Conservation (phyloP, 208 protist species). For the Leishmania turanica region DNA sequence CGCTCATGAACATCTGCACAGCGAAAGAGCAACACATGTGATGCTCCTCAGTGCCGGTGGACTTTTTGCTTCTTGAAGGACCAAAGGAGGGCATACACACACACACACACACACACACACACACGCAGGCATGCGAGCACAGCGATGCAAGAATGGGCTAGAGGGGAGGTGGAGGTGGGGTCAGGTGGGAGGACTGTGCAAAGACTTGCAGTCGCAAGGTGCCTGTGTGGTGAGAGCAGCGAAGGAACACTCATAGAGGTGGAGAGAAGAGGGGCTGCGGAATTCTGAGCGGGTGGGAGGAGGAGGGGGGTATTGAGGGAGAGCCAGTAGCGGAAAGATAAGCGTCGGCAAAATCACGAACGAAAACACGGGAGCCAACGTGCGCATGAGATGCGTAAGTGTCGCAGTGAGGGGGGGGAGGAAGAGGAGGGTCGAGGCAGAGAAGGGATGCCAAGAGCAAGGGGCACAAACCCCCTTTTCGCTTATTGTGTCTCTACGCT, state of each 20-base stretch:
- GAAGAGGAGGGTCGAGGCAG: not conserved
- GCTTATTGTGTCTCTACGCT: not conserved
- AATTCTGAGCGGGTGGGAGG: not conserved
- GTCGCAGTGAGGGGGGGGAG: not conserved
- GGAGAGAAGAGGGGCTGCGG: not conserved
- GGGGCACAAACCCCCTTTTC: not conserved
- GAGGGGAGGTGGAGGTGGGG: not conserved
- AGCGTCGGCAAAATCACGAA: not conserved
- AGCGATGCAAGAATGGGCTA: not conserved
- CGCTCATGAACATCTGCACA: not conserved
- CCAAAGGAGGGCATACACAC: not conserved
- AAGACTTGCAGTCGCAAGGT: not conserved
- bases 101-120: slow-evolving; percentile 2
- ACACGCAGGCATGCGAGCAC: slow-evolving; percentile 1
- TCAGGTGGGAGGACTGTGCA: not conserved
- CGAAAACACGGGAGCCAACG: not conserved
- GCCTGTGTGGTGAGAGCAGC: not conserved
- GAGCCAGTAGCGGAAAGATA: not conserved
- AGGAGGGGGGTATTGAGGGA: not conserved
- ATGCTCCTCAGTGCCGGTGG: not conserved
- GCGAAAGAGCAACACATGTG: not conserved
- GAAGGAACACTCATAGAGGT: not conserved
- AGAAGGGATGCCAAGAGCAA: not conserved
- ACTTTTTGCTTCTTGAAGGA: not conserved
- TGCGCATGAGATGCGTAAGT: not conserved